phyloP scores from a whole-genome alignment of 228 moss, liverwort and hornwort genomes.

The Sphagnum magellanicum region DNA sequence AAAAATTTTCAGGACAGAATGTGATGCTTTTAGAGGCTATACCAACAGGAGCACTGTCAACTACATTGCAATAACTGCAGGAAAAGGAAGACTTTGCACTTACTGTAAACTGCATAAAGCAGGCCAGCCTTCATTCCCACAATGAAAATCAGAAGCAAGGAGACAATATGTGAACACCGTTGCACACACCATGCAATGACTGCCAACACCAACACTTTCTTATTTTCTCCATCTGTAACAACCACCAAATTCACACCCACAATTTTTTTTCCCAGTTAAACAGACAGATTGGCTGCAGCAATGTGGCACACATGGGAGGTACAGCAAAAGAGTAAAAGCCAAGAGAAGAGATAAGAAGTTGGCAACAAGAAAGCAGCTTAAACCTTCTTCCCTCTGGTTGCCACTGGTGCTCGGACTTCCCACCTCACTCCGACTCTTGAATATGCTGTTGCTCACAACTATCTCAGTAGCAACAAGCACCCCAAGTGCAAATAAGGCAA shows the following conservation, averaged over 20 bases:
- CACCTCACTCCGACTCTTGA: conserved; percentile 20
- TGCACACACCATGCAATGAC: conserved; percentile 39
- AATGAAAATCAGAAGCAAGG: conserved; percentile 30
- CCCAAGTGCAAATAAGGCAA: conserved; percentile 30
- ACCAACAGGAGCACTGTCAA: background rate
- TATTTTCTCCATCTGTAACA: conserved; percentile 24
- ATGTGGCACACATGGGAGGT: background rate
- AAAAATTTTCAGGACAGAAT: too few species aligned
- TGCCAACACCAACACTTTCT: conserved; percentile 29
- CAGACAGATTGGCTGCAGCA: background rate
- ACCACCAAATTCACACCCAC: too few species aligned
- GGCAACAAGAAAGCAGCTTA: too few species aligned
- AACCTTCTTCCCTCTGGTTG: conserved; percentile 1
- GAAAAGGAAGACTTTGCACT: conserved; percentile 1
- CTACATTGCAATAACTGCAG: background rate
- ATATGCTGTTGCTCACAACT: conserved; percentile 42
- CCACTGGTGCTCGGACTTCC: conserved; percentile 13
- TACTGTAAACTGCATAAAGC: conserved; percentile 39
- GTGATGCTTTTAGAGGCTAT: too few species aligned
- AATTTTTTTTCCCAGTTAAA: too few species aligned
- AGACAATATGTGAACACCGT: conserved; percentile 27
- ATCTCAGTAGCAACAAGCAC: conserved; percentile 36
- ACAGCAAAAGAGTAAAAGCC: background rate
- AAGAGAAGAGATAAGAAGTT: background rate
- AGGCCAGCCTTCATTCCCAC: conserved; percentile 41